Evolutionary conservation across 352 stramenopile species (phyloP).

Genomic region (Pythium grandisporangium): DNA sequence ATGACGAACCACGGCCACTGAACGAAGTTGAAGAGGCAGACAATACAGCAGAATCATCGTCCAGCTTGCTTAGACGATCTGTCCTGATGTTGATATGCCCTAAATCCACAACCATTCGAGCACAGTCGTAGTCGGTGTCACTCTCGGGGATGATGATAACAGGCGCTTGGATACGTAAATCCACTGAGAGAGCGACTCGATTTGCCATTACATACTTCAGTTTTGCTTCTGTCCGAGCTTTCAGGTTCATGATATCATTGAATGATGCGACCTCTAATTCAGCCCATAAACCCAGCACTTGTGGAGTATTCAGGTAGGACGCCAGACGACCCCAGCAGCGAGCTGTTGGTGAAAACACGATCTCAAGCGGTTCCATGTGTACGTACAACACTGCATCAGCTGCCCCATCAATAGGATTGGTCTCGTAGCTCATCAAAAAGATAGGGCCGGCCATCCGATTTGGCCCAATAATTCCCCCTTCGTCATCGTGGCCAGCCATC

Average conservation of each 20-base stretch:
- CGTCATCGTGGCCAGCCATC: conserved; percentile 20
- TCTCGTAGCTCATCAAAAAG: conserved; percentile 82
- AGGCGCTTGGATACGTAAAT: conserved; percentile 79
- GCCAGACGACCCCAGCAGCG: conserved; percentile 69
- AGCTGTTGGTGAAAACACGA: conserved; percentile 80
- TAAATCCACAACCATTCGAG: conserved; percentile 73
- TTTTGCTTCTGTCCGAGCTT: conserved; percentile 80
- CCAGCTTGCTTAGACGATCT: conserved; percentile 69
- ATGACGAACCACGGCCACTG: conserved; percentile 11
- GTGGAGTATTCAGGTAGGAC: conserved; percentile 69
- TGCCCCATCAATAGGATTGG: conserved; percentile 47
- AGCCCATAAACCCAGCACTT: conserved; percentile 70
- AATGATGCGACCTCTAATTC: conserved; percentile 85
- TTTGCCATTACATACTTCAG: conserved; percentile 87
- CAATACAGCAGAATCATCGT: conserved; percentile 31
- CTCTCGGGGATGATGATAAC: conserved; percentile 80
- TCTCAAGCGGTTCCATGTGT: conserved; percentile 81
- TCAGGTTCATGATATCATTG: conserved; percentile 87
- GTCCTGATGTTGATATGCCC: conserved; percentile 81
- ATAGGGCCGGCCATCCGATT: conserved; percentile 65
- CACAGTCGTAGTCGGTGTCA: conserved; percentile 70
- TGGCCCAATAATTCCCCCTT: conserved; percentile 40
- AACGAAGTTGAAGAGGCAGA: conserved; percentile 19
- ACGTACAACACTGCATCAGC: conserved; percentile 72
- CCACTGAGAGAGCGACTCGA: conserved; percentile 64